A percentile compares a stretch with the other conserved stretches of the same genome.
Evolutionary conservation across 2,329 filamentous ascomycete species (phyloP).

Genomic region (Fusarium protoensiforme): DNA sequence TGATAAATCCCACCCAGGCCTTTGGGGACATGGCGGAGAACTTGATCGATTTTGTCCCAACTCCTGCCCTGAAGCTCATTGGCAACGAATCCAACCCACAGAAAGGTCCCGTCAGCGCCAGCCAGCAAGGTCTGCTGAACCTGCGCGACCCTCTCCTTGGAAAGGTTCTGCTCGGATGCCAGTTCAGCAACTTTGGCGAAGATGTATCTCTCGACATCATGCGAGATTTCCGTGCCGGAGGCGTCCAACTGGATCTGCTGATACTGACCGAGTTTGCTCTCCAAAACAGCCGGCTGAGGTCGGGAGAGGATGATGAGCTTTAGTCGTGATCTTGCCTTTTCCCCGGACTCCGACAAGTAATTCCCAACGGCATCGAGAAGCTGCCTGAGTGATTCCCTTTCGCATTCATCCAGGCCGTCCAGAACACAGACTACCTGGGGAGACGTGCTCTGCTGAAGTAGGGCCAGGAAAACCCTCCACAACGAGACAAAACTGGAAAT

Average conservation of each 20-base stretch:
- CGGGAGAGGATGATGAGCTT: not conserved
- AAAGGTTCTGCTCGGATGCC: not conserved
- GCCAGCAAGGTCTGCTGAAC: not conserved
- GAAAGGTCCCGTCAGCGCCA: not conserved
- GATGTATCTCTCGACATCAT: not conserved
- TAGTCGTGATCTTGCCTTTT: not conserved
- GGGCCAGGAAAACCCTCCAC: not conserved
- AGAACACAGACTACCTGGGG: not conserved
- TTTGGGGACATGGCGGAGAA: not conserved
- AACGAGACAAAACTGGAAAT: not conserved
- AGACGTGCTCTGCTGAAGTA: not conserved
- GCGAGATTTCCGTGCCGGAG: not conserved
- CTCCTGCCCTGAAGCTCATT: not conserved
- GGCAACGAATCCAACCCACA: conserved; percentile 2
- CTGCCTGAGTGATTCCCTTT: not conserved
- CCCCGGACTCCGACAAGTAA: not conserved
- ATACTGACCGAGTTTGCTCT: not conserved
- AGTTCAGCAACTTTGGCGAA: not conserved
- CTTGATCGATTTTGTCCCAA: not conserved
- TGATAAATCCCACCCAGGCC: not conserved
- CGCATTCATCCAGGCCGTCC: conserved; percentile 8
- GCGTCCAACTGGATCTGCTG: not conserved
- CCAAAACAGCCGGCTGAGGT: not conserved
- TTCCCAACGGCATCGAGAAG: not conserved
- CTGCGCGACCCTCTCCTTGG: not conserved